These are phyloP conservation scores for Aspergillus udagawae DNA, from an alignment of 2,329 filamentous ascomycete species.

Conservation along the genomic window DNA sequence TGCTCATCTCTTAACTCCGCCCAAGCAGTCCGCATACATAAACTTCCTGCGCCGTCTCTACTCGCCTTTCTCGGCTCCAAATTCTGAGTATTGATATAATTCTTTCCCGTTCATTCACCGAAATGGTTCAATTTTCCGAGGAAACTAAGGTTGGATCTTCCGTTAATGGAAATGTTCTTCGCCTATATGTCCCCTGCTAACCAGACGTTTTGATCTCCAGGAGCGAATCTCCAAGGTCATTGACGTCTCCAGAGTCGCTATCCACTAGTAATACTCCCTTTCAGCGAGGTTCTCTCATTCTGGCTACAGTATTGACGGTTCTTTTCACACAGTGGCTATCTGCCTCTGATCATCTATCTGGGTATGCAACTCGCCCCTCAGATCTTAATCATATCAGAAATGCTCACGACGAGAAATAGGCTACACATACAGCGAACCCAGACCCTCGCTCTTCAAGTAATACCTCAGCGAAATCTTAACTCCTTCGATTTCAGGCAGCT, in stretches of 20 bases:
- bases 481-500: constrained; percentile 8
- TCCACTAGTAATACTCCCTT: constrained; percentile 75
- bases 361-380: constrained; percentile 52
- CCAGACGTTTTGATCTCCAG: constrained; percentile 44
- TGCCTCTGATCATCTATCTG: constrained; percentile 94
- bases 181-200: constrained; percentile 8
- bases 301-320: constrained; percentile 15
- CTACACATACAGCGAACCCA: constrained; percentile 90
- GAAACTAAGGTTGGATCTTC: constrained; percentile 75
- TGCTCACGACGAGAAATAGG: constrained; percentile 49
- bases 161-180: constrained; percentile 2
- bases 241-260: constrained; percentile 84
- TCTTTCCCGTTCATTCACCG: not conserved
- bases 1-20: constrained; percentile 11
- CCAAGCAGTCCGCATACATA: constrained; percentile 12
- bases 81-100: not conserved
- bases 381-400: constrained; percentile 4
- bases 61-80: not conserved
- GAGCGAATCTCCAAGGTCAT: constrained; percentile 98
- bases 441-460: constrained; percentile 74
- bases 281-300: not conserved
- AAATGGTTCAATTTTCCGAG: constrained; percentile 72
- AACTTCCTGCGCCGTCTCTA: constrained; percentile 1
- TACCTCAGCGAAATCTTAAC: constrained; percentile 24
- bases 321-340: constrained; percentile 67